phyloP scores from a whole-genome alignment of 1,139 yeast genomes.

The Nematodospora anomalae region DNA sequence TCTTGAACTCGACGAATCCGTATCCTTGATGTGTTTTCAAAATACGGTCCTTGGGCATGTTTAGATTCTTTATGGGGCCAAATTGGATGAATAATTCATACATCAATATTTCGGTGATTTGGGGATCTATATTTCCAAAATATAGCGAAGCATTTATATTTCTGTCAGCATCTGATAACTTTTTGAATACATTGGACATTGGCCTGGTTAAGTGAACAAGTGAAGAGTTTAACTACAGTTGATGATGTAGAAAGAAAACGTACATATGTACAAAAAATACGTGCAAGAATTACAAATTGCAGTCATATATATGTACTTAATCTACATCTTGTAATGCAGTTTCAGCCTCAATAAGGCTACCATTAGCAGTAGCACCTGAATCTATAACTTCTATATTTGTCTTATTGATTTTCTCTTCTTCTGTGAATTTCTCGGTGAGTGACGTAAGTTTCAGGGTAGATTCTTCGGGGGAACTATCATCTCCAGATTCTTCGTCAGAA shows the following conservation, averaged over 20 bases:
- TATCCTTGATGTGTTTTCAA: slow-evolving; percentile 76
- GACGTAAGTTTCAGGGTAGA: slow-evolving; percentile 20
- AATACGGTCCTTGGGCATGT: slow-evolving; percentile 79
- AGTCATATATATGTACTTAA: neutral
- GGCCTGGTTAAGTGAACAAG: neutral
- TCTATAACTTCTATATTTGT: slow-evolving; percentile 5
- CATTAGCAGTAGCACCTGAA: neutral
- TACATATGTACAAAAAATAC: neutral
- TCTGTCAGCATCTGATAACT: slow-evolving; percentile 43
- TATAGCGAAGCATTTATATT: slow-evolving; percentile 72
- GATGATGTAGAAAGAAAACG: neutral
- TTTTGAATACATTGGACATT: slow-evolving; percentile 35
- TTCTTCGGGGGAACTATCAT: slow-evolving; percentile 21
- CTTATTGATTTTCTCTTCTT: slow-evolving; percentile 1
- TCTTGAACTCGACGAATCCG: slow-evolving; percentile 79
- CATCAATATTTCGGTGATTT: slow-evolving; percentile 64
- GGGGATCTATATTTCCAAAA: slow-evolving; percentile 79
- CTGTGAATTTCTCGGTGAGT: neutral
- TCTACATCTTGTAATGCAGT: slow-evolving; percentile 6
- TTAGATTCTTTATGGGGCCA: slow-evolving; percentile 71
- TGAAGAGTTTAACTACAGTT: no score
- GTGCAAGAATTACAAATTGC: neutral
- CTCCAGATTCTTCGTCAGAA: slow-evolving; percentile 12
- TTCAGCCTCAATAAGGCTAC: neutral
- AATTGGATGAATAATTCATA: slow-evolving; percentile 85